A percentile compares a stretch with the other conserved stretches of the same genome.
These are phyloP conservation scores for Peronospora destructor DNA, from an alignment of 352 stramenopile species.

Conservation along the genomic window DNA sequence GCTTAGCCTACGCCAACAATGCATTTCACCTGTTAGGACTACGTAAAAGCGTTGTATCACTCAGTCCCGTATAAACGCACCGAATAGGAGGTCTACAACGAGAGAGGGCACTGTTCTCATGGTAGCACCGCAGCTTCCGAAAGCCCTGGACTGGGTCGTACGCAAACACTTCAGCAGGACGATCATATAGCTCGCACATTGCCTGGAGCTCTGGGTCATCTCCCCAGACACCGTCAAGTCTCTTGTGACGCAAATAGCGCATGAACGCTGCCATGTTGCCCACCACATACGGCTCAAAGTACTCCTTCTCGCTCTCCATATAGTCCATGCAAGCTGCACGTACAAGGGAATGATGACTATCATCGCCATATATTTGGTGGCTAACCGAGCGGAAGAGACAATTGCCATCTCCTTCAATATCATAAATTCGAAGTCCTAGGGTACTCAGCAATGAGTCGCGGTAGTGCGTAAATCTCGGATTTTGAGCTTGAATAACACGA, in stretches of 20 bases:
- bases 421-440: constrained; percentile 41
- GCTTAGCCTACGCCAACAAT: constrained; percentile 48
- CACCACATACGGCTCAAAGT: constrained; percentile 89
- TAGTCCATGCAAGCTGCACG: constrained; percentile 91
- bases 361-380: constrained; percentile 94
- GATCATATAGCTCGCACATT: constrained; percentile 92
- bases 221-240: constrained; percentile 87
- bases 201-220: constrained; percentile 95
- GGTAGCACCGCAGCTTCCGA: constrained; percentile 82
- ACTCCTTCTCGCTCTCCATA: constrained; percentile 90
- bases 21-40: not conserved
- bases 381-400: constrained; percentile 95
- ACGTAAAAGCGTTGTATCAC: constrained; percentile 3
- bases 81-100: constrained; percentile 62
- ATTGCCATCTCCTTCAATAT: constrained; percentile 94
- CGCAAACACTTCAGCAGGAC: constrained; percentile 85
- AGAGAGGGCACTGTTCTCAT: constrained; percentile 62
- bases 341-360: constrained; percentile 86
- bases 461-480: constrained; percentile 75
- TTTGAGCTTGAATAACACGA: constrained; percentile 62
- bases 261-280: constrained; percentile 85
- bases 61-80: constrained; percentile 20
- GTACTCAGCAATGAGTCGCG: constrained; percentile 36
- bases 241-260: constrained; percentile 88
- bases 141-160: constrained; percentile 71